Base-by-base conservation (phyloP, 179 eudicot species). In the Beta macrorhiza region DNA sequence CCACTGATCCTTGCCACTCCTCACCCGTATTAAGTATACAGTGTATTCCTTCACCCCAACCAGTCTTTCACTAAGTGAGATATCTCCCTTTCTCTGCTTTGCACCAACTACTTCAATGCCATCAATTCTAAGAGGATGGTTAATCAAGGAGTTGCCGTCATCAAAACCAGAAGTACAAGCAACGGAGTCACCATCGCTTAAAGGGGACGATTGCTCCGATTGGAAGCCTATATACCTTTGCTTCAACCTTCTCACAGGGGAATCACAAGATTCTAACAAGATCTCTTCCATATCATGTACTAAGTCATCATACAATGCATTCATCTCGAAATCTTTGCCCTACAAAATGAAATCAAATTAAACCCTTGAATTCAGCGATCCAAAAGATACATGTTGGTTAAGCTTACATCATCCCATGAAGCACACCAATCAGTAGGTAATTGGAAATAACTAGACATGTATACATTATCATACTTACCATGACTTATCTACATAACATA, bases 251-350 rank as follows among this genome's bases (percentile, higher is more conserved):
- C 81, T 84, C 37, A 76, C 83, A 61, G 84, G 85, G 74, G 97
- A 89, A 77, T 91, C 93, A 37, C 82, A 68, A 32, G 93, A 88
- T 67, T 96, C 98, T 9, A 93, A 86, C 87, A 96, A 86, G 83
- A 96, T 92, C 78, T 91, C 99, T 89, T 96, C 98, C 99, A 96
- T 96, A 29, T 96, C 99, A 80, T 90, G 91, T 73, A 96, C 98
- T 82, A 96, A 76, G 69, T 96, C 98, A 83, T 91, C 90, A 80
- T 85, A 89, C 75, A 89, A 86, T 77, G 86, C 96, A 91, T 92
- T 88, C 81, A 86, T 62, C 84, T 90, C 92, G 37, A 83, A 71
- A 82, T 82, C 86, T 83, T 85, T 89, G 9, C 68, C 84, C 99
- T 95, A 89, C 85, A 85, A 67, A 42, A 42, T 19, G 45, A 68